Conservation (phyloP, 169 alveolate species). For the Eimeria acervulina region DNA sequence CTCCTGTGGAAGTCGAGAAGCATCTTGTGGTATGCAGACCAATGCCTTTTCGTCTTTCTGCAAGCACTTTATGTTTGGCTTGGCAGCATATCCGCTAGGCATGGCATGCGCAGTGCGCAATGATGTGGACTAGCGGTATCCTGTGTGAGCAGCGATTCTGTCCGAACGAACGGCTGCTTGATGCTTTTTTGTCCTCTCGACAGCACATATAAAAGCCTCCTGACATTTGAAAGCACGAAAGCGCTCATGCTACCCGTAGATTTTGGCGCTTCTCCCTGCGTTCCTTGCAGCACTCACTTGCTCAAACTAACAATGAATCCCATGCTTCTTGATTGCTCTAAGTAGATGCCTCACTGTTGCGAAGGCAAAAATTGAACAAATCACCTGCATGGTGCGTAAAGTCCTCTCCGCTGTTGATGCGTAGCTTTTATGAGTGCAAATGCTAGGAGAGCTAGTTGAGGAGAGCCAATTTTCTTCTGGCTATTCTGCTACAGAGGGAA, state of each 20-base stretch:
- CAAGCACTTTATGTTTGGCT: not conserved
- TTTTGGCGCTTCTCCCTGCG: not conserved
- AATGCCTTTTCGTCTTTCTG: not conserved
- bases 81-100: not conserved
- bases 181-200: not conserved
- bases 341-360: not conserved
- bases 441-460: not conserved
- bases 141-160: not conserved
- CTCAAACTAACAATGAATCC: not conserved
- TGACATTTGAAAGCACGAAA: not conserved
- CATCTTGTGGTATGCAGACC: too few relatives aligned
- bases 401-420: not conserved
- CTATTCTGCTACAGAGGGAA: not conserved
- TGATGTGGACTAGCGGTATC: not conserved
- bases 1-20: not conserved
- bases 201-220: not conserved
- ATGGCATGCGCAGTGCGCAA: conserved; percentile 2
- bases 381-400: not conserved
- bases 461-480: not conserved
- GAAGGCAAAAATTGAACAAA: not conserved
- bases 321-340: not conserved
- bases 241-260: not conserved
- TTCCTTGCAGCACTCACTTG: not conserved
- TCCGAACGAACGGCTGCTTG: not conserved
- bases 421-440: not conserved